phyloP scores from a whole-genome alignment of 176 grass and related monocot genomes.

The Guadua angustifolia region DNA sequence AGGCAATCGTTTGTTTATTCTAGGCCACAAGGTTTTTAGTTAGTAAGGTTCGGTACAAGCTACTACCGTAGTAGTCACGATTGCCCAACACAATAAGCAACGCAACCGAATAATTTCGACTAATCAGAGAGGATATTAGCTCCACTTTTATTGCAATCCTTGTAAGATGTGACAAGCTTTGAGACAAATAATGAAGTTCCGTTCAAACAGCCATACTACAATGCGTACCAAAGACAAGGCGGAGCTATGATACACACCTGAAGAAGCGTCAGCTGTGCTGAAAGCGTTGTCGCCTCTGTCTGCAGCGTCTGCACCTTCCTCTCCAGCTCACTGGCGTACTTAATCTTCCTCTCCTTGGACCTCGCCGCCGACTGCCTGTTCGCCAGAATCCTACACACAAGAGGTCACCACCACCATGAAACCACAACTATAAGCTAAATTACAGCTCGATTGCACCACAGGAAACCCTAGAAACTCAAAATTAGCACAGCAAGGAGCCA shows the following conservation, averaged over 20 bases:
- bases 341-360: slow-evolving; percentile 97
- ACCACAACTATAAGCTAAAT: not conserved
- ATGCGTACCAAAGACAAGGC: slow-evolving; percentile 7
- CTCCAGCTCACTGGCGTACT: slow-evolving; percentile 89
- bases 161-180: slow-evolving; percentile 5
- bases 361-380: slow-evolving; percentile 90
- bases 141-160: slow-evolving; percentile 23
- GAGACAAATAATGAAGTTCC: slow-evolving; percentile 29
- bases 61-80: slow-evolving; percentile 23
- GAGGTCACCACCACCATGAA: not conserved
- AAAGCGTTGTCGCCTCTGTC: slow-evolving; percentile 94
- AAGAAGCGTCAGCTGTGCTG: slow-evolving; percentile 90
- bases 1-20: not conserved
- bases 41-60: not conserved
- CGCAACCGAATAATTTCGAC: not conserved
- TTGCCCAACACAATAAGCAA: slow-evolving; percentile 29
- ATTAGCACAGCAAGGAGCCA: not conserved
- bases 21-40: slow-evolving; percentile 4
- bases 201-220: slow-evolving; percentile 28
- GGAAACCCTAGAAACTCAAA: slow-evolving; percentile 1
- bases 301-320: slow-evolving; percentile 98
- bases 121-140: slow-evolving; percentile 15
- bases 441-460: not conserved
- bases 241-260: slow-evolving; percentile 57
- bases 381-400: slow-evolving; percentile 79